A percentile compares a stretch with the other conserved stretches of the same genome.
These are phyloP conservation scores for Fennellomyces sp. DNA, from an alignment of 371 early-diverging fungal genomes.

Conservation along the genomic window DNA sequence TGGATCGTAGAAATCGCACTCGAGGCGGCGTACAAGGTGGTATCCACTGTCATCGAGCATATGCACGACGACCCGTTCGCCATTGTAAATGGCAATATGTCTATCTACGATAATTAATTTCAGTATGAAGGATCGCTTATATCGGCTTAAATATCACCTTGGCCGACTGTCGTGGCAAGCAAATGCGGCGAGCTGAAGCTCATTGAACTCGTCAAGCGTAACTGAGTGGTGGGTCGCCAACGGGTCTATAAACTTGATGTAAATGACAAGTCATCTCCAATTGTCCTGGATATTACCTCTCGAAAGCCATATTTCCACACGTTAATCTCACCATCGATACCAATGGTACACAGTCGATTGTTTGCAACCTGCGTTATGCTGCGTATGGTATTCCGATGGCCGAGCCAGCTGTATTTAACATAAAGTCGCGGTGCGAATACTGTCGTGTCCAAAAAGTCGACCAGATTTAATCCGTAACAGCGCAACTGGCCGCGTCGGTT, in stretches of 20 bases:
- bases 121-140: background rate
- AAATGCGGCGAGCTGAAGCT: slow-evolving; percentile 13
- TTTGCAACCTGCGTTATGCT: slow-evolving; percentile 41
- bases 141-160: slow-evolving; percentile 20
- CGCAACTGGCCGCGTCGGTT: slow-evolving; percentile 64
- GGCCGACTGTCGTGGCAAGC: slow-evolving; percentile 32
- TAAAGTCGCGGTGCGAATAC: slow-evolving; percentile 62
- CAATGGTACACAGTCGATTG: slow-evolving; percentile 54
- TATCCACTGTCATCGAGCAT: slow-evolving; percentile 29
- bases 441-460: slow-evolving; percentile 76
- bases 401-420: slow-evolving; percentile 70
- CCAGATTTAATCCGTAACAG: slow-evolving; percentile 72
- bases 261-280: background rate
- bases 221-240: slow-evolving; percentile 31
- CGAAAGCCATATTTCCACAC: slow-evolving; percentile 57
- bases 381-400: slow-evolving; percentile 58
- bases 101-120: slow-evolving; percentile 22
- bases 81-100: slow-evolving; percentile 43
- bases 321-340: slow-evolving; percentile 55
- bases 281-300: slow-evolving; percentile 26
- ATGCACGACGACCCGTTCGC: slow-evolving; percentile 27
- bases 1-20: slow-evolving; percentile 20
- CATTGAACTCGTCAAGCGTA: slow-evolving; percentile 35
- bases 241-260: slow-evolving; percentile 13
- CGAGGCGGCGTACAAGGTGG: slow-evolving; percentile 29